Percentiles rank a stretch among this genome's conserved stretches.
These are phyloP conservation scores for Penicillium goetzii DNA, from an alignment of 495 filamentous ascomycete genomes.

Conservation along the genomic window DNA sequence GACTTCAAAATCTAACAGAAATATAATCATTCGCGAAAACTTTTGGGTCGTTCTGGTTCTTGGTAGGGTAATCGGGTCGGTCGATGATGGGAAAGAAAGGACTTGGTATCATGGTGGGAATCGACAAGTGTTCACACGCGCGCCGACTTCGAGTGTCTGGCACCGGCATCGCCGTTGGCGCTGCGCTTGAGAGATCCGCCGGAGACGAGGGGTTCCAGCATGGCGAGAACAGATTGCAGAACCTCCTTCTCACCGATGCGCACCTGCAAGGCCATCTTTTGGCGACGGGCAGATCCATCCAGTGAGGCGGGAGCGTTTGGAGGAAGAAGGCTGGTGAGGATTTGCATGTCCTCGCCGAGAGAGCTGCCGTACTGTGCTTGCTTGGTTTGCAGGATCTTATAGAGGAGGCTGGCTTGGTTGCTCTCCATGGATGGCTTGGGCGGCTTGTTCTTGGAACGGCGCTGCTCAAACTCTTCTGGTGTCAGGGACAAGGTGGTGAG, in stretches of 20 bases:
- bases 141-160: slow-evolving; percentile 44
- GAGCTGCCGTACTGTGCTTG: slow-evolving; percentile 62
- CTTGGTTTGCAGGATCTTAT: slow-evolving; percentile 36
- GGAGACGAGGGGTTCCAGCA: slow-evolving; percentile 34
- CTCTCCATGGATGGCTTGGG: slow-evolving; percentile 45
- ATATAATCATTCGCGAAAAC: slow-evolving; percentile 38
- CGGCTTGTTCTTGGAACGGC: slow-evolving; percentile 48
- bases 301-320: slow-evolving; percentile 24
- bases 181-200: slow-evolving; percentile 33
- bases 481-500: slow-evolving; percentile 50
- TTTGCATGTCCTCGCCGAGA: slow-evolving; percentile 61
- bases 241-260: slow-evolving; percentile 81
- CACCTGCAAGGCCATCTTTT: slow-evolving; percentile 73
- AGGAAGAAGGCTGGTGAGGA: slow-evolving; percentile 47
- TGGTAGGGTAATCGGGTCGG: slow-evolving; percentile 1
- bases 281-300: slow-evolving; percentile 42
- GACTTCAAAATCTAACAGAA: slow-evolving; percentile 39
- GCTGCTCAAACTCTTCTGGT: slow-evolving; percentile 42
- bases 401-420: slow-evolving; percentile 37
- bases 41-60: slow-evolving; percentile 17
- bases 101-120: slow-evolving; percentile 8
- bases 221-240: slow-evolving; percentile 51
- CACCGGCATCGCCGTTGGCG: slow-evolving; percentile 36
- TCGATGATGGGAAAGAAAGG: background rate
- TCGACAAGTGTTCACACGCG: slow-evolving; percentile 27